These are phyloP conservation scores for Lentinula sp. DNA, from an alignment of 768 basidiomycete genomes.

Conservation along the genomic window DNA sequence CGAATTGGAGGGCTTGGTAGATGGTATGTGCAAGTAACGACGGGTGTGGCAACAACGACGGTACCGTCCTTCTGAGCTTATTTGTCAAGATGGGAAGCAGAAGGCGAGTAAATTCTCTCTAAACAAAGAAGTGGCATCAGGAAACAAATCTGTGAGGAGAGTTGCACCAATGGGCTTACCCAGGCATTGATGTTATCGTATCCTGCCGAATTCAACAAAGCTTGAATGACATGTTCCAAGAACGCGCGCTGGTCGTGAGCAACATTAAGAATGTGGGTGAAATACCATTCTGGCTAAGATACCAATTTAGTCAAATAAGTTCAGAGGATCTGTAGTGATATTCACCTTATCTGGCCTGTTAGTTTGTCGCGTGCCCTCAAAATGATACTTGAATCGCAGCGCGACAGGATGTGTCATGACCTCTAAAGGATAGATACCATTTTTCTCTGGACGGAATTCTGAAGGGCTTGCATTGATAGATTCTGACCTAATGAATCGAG, in stretches of 20 bases:
- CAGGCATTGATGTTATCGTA: constrained; percentile 65
- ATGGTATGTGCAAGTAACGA: constrained; percentile 92
- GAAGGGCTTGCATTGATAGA: constrained; percentile 26
- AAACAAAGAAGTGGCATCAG: constrained; percentile 3
- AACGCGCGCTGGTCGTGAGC: constrained; percentile 81
- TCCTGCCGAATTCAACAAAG: constrained; percentile 56
- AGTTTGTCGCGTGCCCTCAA: constrained; percentile 80
- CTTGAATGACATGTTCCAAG: constrained; percentile 71
- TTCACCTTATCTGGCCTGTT: constrained; percentile 88
- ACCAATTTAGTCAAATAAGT: not conserved
- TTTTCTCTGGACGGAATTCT: constrained; percentile 26
- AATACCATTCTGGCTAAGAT: constrained; percentile 91
- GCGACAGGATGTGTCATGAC: constrained; percentile 79
- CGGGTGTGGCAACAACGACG: constrained; percentile 68
- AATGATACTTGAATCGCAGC: constrained; percentile 91
- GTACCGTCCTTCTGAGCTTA: constrained; percentile 72
- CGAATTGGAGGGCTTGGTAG: constrained; percentile 87
- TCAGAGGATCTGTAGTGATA: not conserved
- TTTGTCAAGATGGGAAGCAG: constrained; percentile 73
- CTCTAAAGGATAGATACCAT: constrained; percentile 77
- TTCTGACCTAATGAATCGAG: constrained; percentile 39
- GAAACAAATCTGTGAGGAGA: not conserved
- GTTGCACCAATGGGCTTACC: constrained; percentile 37
- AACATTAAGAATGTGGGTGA: constrained; percentile 85
- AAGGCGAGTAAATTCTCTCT: constrained; percentile 81